These are phyloP conservation scores for Cercospora brassicicola DNA, from an alignment of 2,329 filamentous ascomycete genomes.

Conservation along the genomic window DNA sequence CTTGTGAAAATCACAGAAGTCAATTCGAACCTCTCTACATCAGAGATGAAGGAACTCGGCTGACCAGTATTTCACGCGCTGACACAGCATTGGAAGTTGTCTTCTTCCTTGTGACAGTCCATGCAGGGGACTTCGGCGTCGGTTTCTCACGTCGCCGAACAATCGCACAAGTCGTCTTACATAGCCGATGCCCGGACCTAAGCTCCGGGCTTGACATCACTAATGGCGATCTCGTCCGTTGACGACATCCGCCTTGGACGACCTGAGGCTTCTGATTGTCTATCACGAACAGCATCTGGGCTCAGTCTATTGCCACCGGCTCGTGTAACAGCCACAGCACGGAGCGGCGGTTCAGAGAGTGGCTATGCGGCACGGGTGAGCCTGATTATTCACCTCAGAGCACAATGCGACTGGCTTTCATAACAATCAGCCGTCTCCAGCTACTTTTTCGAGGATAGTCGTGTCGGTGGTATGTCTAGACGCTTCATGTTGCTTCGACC, in stretches of 20 bases:
- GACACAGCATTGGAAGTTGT: neutral
- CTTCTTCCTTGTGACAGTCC: neutral
- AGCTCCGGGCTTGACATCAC: constrained; percentile 1
- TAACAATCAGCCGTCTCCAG: neutral
- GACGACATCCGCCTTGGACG: neutral
- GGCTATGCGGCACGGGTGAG: neutral
- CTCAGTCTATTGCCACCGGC: neutral
- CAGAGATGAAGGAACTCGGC: neutral
- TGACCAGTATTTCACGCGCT: neutral
- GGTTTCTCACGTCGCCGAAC: neutral
- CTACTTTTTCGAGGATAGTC: constrained; percentile 3
- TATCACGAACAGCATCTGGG: neutral
- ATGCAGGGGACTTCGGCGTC: constrained; percentile 2
- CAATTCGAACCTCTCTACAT: neutral
- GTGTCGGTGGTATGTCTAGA: neutral
- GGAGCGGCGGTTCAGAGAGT: neutral
- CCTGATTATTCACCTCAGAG: neutral
- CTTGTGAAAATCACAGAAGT: neutral
- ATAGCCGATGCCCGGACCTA: neutral
- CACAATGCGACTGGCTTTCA: neutral
- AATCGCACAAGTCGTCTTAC: neutral
- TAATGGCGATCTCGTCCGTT: neutral
- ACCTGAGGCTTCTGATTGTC: neutral
- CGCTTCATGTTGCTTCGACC: neutral
- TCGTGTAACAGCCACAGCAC: neutral